Conservation (phyloP, 2,329 filamentous ascomycete species). For the Lojkania enalia region DNA sequence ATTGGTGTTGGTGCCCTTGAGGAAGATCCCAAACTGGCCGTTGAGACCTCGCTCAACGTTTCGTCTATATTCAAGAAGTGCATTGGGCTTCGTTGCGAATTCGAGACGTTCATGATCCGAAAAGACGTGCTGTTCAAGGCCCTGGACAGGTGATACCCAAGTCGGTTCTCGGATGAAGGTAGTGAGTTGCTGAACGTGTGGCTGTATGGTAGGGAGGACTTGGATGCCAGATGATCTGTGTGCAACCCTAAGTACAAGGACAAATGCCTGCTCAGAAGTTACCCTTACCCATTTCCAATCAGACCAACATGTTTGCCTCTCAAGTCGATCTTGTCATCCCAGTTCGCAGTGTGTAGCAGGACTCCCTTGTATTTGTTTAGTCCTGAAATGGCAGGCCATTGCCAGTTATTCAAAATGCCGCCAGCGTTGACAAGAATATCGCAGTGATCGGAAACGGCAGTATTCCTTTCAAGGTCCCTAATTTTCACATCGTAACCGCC, state of each 20-base stretch:
- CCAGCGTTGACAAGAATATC: slow-evolving; percentile 55
- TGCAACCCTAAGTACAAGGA: neutral
- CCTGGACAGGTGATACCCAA: slow-evolving; percentile 53
- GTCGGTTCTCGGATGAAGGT: slow-evolving; percentile 57
- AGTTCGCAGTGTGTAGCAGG: slow-evolving; percentile 60
- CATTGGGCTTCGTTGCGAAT: slow-evolving; percentile 48
- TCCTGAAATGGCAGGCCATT: slow-evolving; percentile 58
- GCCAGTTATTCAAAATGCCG: slow-evolving; percentile 57
- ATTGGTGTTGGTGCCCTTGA: slow-evolving; percentile 48
- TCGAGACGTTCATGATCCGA: slow-evolving; percentile 46
- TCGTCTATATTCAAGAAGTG: slow-evolving; percentile 49
- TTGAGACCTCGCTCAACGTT: slow-evolving; percentile 52
- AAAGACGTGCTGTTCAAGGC: slow-evolving; percentile 51
- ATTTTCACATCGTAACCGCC: slow-evolving; percentile 44
- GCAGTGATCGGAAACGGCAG: slow-evolving; percentile 46
- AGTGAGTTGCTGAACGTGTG: slow-evolving; percentile 49
- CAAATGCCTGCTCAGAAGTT: slow-evolving; percentile 1
- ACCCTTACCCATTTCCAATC: slow-evolving; percentile 54
- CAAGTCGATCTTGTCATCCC: slow-evolving; percentile 57
- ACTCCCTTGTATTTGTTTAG: slow-evolving; percentile 56
- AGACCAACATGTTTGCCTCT: slow-evolving; percentile 54
- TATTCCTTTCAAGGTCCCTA: slow-evolving; percentile 32
- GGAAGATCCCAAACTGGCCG: slow-evolving; percentile 53
- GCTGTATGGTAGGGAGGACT: slow-evolving; percentile 54
- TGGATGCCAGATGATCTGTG: slow-evolving; percentile 59